Percentiles rank a stretch among this genome's conserved stretches.
Conservation (phyloP, 2,329 filamentous ascomycete genomes). For the Ophiocordyceps sinensis region DNA sequence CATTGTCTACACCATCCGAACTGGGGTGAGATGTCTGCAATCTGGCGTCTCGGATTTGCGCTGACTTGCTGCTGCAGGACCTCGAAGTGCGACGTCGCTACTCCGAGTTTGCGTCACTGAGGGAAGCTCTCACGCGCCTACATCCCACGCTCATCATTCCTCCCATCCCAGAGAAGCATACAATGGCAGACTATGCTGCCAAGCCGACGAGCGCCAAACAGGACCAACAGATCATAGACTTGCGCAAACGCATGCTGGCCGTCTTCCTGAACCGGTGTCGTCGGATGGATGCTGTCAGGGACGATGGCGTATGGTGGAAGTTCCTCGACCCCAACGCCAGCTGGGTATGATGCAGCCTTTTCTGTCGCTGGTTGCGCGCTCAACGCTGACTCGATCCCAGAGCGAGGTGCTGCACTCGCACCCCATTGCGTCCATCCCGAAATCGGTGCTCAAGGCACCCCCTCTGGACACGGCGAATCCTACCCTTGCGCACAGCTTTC, state of each 20-base stretch:
- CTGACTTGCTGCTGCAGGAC: conserved; percentile 41
- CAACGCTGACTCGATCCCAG: conserved; percentile 28
- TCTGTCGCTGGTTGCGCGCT: not conserved
- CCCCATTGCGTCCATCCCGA: conserved; percentile 80
- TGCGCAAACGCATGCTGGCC: conserved; percentile 90
- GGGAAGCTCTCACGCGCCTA: conserved; percentile 75
- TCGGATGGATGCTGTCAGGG: conserved; percentile 78
- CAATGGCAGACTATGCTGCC: conserved; percentile 95
- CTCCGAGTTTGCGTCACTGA: conserved; percentile 87
- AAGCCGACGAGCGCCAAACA: conserved; percentile 98
- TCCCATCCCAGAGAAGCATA: conserved; percentile 96
- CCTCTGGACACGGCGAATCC: conserved; percentile 91
- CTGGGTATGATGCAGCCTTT: conserved; percentile 50
- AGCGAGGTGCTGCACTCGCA: conserved; percentile 90
- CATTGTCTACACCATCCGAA: conserved; percentile 94
- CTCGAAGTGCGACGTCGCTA: conserved; percentile 90
- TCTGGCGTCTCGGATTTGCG: not conserved
- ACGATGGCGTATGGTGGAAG: conserved; percentile 94
- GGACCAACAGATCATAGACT: conserved; percentile 89
- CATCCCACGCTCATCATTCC: conserved; percentile 94
- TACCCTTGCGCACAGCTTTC: conserved; percentile 68
- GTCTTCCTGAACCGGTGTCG: conserved; percentile 92
- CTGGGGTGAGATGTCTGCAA: conserved; percentile 51
- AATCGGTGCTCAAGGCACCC: conserved; percentile 89
- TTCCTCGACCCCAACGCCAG: conserved; percentile 97